Percentiles rank a stretch among this genome's conserved stretches.
Conservation (phyloP, 2,329 filamentous ascomycete genomes). For the Fusarium beomiforme region DNA sequence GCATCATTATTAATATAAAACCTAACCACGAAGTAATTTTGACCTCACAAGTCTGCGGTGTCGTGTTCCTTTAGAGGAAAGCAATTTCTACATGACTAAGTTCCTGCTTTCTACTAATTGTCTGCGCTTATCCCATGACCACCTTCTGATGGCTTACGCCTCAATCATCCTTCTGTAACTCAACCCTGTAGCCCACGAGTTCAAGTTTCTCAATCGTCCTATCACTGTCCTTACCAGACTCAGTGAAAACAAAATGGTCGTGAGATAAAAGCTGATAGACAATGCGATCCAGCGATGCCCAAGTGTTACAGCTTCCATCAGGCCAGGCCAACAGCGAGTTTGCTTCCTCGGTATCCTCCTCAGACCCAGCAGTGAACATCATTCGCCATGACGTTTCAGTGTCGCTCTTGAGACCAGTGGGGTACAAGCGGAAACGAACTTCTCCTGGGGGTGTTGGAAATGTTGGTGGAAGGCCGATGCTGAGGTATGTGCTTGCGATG, state of each 20-base stretch:
- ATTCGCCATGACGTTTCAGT: constrained; percentile 4
- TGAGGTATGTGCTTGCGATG: neutral
- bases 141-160: fast-evolving
- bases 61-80: too few species aligned
- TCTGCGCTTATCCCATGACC: fast-evolving
- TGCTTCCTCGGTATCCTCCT: neutral
- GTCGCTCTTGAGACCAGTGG: neutral
- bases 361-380: neutral
- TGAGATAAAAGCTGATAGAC: constrained; percentile 10
- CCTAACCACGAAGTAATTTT: neutral
- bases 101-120: fast-evolving
- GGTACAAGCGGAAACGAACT: constrained; percentile 17
- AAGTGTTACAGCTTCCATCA: neutral
- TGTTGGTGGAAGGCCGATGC: neutral
- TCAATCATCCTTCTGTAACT: neutral
- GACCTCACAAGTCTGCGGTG: fast-evolving
- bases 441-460: neutral
- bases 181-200: constrained; percentile 13
- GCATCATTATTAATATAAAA: neutral
- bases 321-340: constrained; percentile 2
- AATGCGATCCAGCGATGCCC: constrained; percentile 5
- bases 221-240: neutral
- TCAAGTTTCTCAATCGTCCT: neutral
- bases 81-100: too few species aligned
- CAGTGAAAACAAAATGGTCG: constrained; percentile 12